These are phyloP conservation scores for Pseudophaeomoniella oleicola DNA, from an alignment of 2,329 filamentous ascomycete species.

Conservation along the genomic window DNA sequence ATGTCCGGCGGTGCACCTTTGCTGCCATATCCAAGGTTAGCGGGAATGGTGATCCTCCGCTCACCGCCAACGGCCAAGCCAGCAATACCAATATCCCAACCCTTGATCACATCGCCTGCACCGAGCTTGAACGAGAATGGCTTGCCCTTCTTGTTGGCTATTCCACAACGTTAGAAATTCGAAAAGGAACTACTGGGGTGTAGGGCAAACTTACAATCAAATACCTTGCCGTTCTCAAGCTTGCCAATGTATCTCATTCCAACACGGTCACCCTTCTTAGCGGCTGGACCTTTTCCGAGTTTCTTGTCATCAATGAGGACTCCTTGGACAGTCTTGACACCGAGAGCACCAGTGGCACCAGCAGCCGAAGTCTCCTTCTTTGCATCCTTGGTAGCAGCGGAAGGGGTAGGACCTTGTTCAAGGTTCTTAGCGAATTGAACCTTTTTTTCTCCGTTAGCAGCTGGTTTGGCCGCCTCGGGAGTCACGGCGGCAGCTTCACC, in stretches of 20 bases:
- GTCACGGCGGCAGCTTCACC: conserved; percentile 54
- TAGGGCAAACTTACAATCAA: conserved; percentile 64
- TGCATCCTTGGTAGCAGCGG: conserved; percentile 22
- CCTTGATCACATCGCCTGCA: conserved; percentile 92
- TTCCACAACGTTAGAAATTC: conserved; percentile 5
- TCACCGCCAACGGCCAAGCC: conserved; percentile 92
- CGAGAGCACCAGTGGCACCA: conserved; percentile 39
- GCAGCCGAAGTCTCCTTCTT: conserved; percentile 31
- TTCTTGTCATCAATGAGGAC: conserved; percentile 95
- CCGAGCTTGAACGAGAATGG: conserved; percentile 94
- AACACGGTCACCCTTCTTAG: conserved; percentile 81
- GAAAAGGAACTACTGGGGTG: neutral
- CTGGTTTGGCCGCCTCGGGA: conserved; percentile 42
- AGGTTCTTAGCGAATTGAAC: conserved; percentile 99
- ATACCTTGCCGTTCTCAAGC: conserved; percentile 84
- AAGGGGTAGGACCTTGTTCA: conserved; percentile 82
- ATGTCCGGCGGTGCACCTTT: conserved; percentile 63
- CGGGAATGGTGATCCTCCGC: conserved; percentile 79
- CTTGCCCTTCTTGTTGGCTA: conserved; percentile 97
- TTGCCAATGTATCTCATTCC: conserved; percentile 98
- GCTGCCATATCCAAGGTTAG: conserved; percentile 78
- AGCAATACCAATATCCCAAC: conserved; percentile 87
- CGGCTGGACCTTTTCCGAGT: conserved; percentile 65
- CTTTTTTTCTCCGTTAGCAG: conserved; percentile 61
- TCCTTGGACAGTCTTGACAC: conserved; percentile 69